A percentile compares a stretch with the other conserved stretches of the same genome.
These are phyloP conservation scores for Aspergillus phoenicis DNA, from an alignment of 2,329 filamentous ascomycete genomes.

Conservation along the genomic window DNA sequence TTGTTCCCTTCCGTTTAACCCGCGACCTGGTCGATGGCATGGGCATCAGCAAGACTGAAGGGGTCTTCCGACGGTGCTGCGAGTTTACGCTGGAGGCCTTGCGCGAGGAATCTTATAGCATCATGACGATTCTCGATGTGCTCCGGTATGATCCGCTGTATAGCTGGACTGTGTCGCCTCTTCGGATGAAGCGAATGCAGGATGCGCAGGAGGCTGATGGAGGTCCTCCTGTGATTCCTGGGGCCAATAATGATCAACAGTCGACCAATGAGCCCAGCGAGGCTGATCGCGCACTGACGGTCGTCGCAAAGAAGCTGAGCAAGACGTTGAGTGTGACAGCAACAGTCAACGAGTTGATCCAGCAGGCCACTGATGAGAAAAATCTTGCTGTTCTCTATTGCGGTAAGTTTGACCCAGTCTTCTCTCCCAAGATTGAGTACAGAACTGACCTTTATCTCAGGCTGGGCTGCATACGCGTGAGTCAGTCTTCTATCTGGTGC, in stretches of 20 bases:
- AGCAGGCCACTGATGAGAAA: constrained; percentile 88
- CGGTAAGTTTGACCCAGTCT: constrained; percentile 52
- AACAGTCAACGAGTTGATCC: constrained; percentile 95
- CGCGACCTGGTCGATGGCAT: constrained; percentile 95
- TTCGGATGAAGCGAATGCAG: constrained; percentile 68
- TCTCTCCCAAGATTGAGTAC: neutral
- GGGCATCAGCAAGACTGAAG: constrained; percentile 92
- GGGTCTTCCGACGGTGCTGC: constrained; percentile 95
- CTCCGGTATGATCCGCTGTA: constrained; percentile 97
- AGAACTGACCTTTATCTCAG: constrained; percentile 25
- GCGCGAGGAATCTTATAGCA: constrained; percentile 91
- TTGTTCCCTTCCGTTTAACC: constrained; percentile 93
- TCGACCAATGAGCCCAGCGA: constrained; percentile 67
- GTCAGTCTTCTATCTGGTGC: neutral
- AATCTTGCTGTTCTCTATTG: constrained; percentile 91
- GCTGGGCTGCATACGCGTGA: constrained; percentile 56
- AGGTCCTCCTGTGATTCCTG: constrained; percentile 39
- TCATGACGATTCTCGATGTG: constrained; percentile 98
- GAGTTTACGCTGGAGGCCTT: constrained; percentile 96
- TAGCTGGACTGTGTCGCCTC: constrained; percentile 84
- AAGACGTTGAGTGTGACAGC: constrained; percentile 93
- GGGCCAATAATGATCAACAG: constrained; percentile 33
- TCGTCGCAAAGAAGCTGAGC: constrained; percentile 93
- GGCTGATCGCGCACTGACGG: constrained; percentile 85
- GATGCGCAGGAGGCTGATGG: constrained; percentile 52